These are phyloP conservation scores for Phytophthora multivora DNA, from an alignment of 352 stramenopile genomes.

Conservation along the genomic window DNA sequence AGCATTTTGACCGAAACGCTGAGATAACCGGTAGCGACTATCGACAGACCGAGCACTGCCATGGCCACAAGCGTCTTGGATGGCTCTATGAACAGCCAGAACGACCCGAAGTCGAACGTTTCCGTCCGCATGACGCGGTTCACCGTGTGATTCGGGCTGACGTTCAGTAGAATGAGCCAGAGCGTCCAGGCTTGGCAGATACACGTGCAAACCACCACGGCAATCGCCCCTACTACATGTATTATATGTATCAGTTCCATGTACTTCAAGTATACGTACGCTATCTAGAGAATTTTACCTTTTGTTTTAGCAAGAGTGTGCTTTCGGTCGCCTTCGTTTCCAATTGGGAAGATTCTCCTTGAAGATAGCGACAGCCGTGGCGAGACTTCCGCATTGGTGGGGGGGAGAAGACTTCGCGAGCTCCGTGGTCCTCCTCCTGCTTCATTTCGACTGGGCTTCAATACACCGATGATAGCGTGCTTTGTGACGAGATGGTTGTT, in stretches of 20 bases:
- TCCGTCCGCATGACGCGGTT: slow-evolving; percentile 31
- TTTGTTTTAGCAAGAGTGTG: neutral
- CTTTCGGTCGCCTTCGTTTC: neutral
- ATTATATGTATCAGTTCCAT: too few species aligned
- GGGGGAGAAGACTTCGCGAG: neutral
- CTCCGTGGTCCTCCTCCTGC: neutral
- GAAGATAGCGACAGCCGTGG: neutral
- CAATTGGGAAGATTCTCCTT: neutral
- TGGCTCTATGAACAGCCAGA: slow-evolving; percentile 28
- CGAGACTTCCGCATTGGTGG: neutral
- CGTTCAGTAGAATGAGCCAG: slow-evolving; percentile 27
- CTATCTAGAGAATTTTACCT: too few species aligned
- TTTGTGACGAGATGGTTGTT: too few species aligned
- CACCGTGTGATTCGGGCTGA: slow-evolving; percentile 17
- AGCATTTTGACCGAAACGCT: slow-evolving; percentile 4
- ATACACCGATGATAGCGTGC: neutral
- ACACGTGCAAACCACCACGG: neutral
- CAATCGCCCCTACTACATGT: too few species aligned
- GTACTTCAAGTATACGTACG: too few species aligned
- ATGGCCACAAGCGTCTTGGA: slow-evolving; percentile 1
- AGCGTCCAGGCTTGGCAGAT: slow-evolving; percentile 19
- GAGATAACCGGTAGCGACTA: slow-evolving; percentile 11
- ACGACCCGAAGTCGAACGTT: slow-evolving; percentile 23
- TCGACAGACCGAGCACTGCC: slow-evolving; percentile 3
- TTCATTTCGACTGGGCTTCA: neutral